Evolutionary conservation across 73 alveolate genomes (phyloP).

Genomic region (Paramecium biaurelia): DNA sequence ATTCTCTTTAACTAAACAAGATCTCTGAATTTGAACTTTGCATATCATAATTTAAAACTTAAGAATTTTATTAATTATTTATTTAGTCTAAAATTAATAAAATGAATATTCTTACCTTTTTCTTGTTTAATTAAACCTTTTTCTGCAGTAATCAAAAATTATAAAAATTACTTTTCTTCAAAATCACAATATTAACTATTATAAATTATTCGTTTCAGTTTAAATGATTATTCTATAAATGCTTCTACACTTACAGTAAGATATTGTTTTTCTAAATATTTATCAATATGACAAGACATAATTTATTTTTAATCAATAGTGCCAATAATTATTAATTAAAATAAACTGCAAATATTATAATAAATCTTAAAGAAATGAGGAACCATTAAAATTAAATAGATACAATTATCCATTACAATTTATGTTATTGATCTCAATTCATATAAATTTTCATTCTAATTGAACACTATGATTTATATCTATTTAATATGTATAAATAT

Average conservation of each 20-base stretch:
- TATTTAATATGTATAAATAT: not conserved
- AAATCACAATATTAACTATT: not conserved
- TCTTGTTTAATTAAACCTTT: not conserved
- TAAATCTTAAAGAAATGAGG: not conserved
- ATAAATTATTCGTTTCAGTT: not conserved
- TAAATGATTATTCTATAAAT: not conserved
- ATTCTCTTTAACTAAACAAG: not conserved
- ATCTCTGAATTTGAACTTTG: not conserved
- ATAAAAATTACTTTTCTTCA: not conserved
- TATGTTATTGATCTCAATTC: not conserved
- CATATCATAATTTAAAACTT: not conserved
- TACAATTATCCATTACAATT: not conserved
- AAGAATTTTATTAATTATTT: not conserved
- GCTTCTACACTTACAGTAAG: not conserved
- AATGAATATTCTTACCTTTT: not conserved
- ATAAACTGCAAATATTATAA: not conserved
- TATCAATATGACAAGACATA: conserved; percentile 5
- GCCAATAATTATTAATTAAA: not conserved
- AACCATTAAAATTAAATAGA: not conserved
- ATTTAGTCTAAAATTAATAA: not conserved
- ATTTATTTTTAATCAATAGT: not conserved
- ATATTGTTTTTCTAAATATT: not conserved
- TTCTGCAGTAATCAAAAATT: not conserved
- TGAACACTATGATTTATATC: not conserved
- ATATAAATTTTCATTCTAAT: not conserved